Percentiles rank a stretch among this genome's conserved stretches.
Conservation (phyloP, 192 early-diverging fungal species). For the Coemansia sp. region DNA sequence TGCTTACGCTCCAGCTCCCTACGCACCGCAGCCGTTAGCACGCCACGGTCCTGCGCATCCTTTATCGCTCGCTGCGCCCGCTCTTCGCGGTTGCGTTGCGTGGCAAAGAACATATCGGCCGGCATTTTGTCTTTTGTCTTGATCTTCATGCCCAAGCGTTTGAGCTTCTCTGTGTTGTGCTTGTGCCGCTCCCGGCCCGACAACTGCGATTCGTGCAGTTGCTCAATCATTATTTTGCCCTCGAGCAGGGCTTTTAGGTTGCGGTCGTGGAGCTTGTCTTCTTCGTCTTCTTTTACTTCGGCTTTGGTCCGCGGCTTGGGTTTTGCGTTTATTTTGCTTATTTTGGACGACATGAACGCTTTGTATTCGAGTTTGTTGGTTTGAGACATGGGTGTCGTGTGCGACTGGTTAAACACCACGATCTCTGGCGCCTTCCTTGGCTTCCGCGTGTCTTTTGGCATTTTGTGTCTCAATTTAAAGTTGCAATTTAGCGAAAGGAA, state of each 20-base stretch:
- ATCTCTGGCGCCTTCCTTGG: constrained; percentile 30
- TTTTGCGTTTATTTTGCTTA: constrained; percentile 80
- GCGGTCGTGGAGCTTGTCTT: constrained; percentile 27
- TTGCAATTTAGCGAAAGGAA: neutral
- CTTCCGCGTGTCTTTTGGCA: constrained; percentile 2
- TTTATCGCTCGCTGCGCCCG: constrained; percentile 21
- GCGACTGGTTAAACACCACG: constrained; percentile 31
- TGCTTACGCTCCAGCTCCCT: constrained; percentile 32
- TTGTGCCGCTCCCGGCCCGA: constrained; percentile 41
- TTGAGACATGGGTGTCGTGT: neutral
- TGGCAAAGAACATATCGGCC: constrained; percentile 24
- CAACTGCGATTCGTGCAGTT: constrained; percentile 49
- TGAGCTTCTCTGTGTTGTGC: constrained; percentile 41
- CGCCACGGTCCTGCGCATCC: constrained; percentile 42
- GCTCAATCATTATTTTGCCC: constrained; percentile 40
- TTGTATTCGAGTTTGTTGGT: constrained; percentile 40
- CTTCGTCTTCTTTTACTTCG: constrained; percentile 67
- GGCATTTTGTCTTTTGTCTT: constrained; percentile 43
- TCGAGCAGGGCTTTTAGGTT: constrained; percentile 37
- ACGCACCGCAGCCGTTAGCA: constrained; percentile 32
- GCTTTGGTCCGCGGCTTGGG: constrained; percentile 65
- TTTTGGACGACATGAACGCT: constrained; percentile 55
- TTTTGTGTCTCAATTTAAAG: neutral
- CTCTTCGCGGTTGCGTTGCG: constrained; percentile 14
- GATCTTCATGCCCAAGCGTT: constrained; percentile 42